Percentiles rank a stretch among this genome's conserved stretches.
Evolutionary conservation across 2,329 filamentous ascomycete species (phyloP).

Genomic region (Penicillium palitans): DNA sequence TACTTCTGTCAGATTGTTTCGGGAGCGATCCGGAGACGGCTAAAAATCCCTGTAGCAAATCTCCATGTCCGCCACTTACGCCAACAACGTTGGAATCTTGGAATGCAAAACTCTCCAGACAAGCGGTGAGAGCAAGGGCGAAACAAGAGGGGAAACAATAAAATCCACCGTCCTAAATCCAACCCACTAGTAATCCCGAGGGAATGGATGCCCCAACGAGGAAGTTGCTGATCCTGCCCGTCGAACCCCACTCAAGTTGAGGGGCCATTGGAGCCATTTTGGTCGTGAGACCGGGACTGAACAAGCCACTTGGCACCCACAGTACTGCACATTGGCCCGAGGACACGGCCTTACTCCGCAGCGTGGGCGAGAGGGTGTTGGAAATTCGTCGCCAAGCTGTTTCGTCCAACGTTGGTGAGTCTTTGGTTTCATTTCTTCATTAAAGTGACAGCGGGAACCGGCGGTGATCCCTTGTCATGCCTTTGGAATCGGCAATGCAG

Average conservation of each 20-base stretch:
- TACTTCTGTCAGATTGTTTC: conserved; percentile 8
- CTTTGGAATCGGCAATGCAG: conserved; percentile 16
- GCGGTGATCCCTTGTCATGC: conserved; percentile 20
- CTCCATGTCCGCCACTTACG: conserved; percentile 5
- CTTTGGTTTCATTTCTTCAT: conserved; percentile 6
- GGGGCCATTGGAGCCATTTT: conserved; percentile 11
- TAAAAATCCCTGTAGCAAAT: conserved; percentile 11
- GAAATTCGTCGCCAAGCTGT: conserved; percentile 9
- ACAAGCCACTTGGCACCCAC: conserved; percentile 20
- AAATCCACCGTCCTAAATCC: conserved; percentile 11
- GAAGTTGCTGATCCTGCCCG: conserved; percentile 23
- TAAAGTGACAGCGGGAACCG: conserved; percentile 25
- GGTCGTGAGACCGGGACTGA: conserved; percentile 14
- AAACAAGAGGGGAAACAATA: conserved; percentile 7
- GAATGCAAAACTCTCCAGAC: conserved; percentile 9
- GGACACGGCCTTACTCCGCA: conserved; percentile 7
- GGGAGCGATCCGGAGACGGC: not conserved
- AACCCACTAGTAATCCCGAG: conserved; percentile 22
- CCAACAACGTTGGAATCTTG: not conserved
- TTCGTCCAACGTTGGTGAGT: conserved; percentile 4
- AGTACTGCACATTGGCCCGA: conserved; percentile 16
- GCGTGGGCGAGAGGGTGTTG: conserved; percentile 1
- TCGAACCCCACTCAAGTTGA: conserved; percentile 21
- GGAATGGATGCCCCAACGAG: conserved; percentile 24
- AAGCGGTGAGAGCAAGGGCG: conserved; percentile 24